Base-by-base conservation (phyloP, 2,329 filamentous ascomycete genomes). In the Fusarium xylarioides region DNA sequence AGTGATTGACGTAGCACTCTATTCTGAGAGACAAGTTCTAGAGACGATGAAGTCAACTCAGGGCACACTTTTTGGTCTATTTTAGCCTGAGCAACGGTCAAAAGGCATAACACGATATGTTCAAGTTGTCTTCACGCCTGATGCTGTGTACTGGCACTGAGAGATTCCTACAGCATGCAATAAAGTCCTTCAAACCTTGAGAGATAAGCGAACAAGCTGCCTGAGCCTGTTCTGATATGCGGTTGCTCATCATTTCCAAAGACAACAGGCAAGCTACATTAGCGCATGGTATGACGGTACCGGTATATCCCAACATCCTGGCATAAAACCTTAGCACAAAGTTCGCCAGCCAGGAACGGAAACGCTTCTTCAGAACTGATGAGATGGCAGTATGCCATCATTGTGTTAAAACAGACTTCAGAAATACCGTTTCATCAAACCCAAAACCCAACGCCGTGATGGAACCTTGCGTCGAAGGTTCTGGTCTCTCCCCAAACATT, bases 191-290 rank as follows among this genome's bases (percentile, higher is more conserved):
- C 15, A 46, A 37, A 19, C 43, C 26, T 46, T 68, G 58, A 32
- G 26, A 70, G 59, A 69, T 69, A 69, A 69, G 67, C 49, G 59
- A 70, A 38, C 47, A 68, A 40, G 54, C 47, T 61, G 59, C 43
- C 57, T 38, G 53, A 58, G 59, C 43, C 54, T 38, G 53, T 62
- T 37, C 38, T 52, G 42, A 42, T 55, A 38, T 50, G 30, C 49
- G 43, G 38, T 21, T 55, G 37, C 40, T 30, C 42, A 54, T 68
- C 55, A 66, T 23, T 61, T 26, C 34, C 30, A 37, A 47, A 30
- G 18, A 46, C 37, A 46, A 54, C 23, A 37, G 42, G 11, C 43
- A 57, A 40, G 28, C 44, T 53, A 34, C 43, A 50, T 50, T 37
- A 52, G 11, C 52, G 30, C 55, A 44, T 53, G 46, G 38, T 30